Evolutionary conservation across 2,329 filamentous ascomycete genomes (phyloP).

Genomic region (Colletotrichum tofieldiae): DNA sequence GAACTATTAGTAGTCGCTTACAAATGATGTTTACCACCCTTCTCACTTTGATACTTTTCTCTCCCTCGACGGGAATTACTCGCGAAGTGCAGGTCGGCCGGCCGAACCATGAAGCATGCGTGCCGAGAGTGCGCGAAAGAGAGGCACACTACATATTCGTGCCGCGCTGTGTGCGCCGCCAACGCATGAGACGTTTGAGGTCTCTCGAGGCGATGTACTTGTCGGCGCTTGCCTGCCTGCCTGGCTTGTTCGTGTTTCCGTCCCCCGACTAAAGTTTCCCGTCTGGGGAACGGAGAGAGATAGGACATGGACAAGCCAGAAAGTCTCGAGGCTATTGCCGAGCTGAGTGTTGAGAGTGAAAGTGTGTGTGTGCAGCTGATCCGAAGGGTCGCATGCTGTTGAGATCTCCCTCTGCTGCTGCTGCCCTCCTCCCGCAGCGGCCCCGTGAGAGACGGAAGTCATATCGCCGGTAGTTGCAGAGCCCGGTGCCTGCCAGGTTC

Average conservation of each 20-base stretch:
- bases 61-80: background rate
- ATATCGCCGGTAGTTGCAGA: background rate
- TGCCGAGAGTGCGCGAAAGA: background rate
- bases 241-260: background rate
- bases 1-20: background rate
- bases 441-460: too few species aligned
- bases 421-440: background rate
- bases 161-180: slow-evolving; percentile 14
- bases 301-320: background rate
- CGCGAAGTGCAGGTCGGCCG: background rate
- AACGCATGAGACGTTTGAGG: slow-evolving; percentile 19
- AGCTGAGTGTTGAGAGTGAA: background rate
- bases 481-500: background rate
- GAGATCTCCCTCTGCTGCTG: background rate
- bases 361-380: background rate
- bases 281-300: background rate
- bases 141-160: slow-evolving; percentile 15
- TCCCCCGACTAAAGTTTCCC: background rate
- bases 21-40: background rate
- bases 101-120: background rate
- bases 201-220: background rate
- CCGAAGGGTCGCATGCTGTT: background rate
- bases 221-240: background rate
- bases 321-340: background rate
- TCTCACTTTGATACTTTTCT: background rate